Evolutionary conservation across 2,329 filamentous ascomycete genomes (phyloP).

Genomic region (Microdochium paspali): DNA sequence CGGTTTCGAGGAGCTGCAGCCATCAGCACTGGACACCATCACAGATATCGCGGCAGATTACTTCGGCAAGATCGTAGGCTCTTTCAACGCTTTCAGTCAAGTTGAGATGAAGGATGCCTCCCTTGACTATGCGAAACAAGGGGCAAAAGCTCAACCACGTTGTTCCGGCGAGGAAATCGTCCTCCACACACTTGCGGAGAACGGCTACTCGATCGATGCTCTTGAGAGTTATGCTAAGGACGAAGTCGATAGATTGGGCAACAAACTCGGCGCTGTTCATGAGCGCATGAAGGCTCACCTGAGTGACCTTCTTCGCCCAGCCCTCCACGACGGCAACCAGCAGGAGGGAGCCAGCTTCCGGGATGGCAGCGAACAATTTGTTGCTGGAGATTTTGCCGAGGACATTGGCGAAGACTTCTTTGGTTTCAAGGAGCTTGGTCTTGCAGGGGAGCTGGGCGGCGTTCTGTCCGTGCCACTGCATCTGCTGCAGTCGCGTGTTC

Average conservation of each 20-base stretch:
- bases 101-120: conserved; percentile 62
- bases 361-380: conserved; percentile 93
- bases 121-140: conserved; percentile 26
- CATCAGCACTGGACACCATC: conserved; percentile 81
- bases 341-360: conserved; percentile 89
- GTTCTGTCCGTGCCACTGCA: conserved; percentile 88
- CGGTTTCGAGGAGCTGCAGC: conserved; percentile 94
- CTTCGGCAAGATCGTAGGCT: conserved; percentile 73
- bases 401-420: conserved; percentile 99
- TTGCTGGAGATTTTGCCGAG: conserved; percentile 93
- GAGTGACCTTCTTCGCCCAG: conserved; percentile 85
- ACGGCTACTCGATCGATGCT: conserved; percentile 70
- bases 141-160: conserved; percentile 45
- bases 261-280: conserved; percentile 74
- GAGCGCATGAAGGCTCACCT: conserved; percentile 92
- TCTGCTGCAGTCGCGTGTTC: conserved; percentile 83
- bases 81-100: conserved; percentile 76
- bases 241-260: conserved; percentile 77
- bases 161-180: conserved; percentile 81
- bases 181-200: conserved; percentile 76
- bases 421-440: conserved; percentile 88
- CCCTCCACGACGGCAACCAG: conserved; percentile 68
- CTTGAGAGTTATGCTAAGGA: conserved; percentile 86
- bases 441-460: conserved; percentile 85
- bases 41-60: conserved; percentile 87